Percentiles rank a stretch among this genome's conserved stretches.
Conservation (phyloP, 768 basidiomycete species). For the Basidioascus undulatus region DNA sequence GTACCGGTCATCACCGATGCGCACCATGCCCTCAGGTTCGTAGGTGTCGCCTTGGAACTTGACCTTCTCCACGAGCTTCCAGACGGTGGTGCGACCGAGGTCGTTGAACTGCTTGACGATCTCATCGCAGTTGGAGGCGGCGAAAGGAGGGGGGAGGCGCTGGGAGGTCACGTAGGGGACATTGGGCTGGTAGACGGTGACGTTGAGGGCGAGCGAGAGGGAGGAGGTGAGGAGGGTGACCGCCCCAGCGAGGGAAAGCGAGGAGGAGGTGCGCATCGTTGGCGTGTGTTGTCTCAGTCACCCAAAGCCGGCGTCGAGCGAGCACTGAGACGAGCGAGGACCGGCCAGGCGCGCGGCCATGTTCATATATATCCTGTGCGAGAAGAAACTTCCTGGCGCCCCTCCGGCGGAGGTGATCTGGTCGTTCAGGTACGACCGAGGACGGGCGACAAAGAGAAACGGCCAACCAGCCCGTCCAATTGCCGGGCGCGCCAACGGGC, state of each 20-base stretch:
- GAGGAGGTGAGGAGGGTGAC: not conserved
- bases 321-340: not conserved
- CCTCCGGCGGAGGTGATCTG: no score
- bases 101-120: slow-evolving; percentile 5
- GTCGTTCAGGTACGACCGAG: no score
- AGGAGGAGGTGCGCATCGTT: not conserved
- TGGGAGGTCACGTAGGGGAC: slow-evolving; percentile 4
- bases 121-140: slow-evolving; percentile 4
- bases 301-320: not conserved
- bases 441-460: no score
- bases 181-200: slow-evolving; percentile 8
- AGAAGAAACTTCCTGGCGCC: not conserved
- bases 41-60: slow-evolving; percentile 5
- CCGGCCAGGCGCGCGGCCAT: not conserved
- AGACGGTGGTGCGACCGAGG: slow-evolving; percentile 6
- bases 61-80: slow-evolving; percentile 4
- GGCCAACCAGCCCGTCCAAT: no score
- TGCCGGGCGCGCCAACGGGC: no score
- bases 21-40: slow-evolving; percentile 7
- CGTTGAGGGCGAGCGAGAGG: slow-evolving; percentile 2
- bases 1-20: slow-evolving; percentile 5
- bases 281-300: not conserved
- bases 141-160: slow-evolving; percentile 3
- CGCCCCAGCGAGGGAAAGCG: not conserved
- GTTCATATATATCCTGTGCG: not conserved